These are phyloP conservation scores for Lipomyces mesembrius DNA, from an alignment of 805 yeast species.

Conservation along the genomic window DNA sequence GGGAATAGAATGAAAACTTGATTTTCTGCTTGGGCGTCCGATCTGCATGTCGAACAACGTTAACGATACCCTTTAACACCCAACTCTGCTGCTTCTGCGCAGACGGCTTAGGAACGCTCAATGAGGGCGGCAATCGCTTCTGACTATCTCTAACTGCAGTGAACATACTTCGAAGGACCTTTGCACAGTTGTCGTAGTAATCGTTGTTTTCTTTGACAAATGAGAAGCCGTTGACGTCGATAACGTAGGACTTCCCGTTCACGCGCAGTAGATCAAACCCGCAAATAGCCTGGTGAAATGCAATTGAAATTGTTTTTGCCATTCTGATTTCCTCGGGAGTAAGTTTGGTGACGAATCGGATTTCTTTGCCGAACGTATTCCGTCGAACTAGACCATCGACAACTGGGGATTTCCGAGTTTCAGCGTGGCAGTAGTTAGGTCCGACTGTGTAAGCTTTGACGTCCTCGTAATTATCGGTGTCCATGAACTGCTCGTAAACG, in stretches of 20 bases:
- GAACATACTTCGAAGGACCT: slow-evolving; percentile 75
- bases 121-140: slow-evolving; percentile 46
- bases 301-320: slow-evolving; percentile 75
- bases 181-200: slow-evolving; percentile 83
- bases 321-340: slow-evolving; percentile 74
- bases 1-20: slow-evolving; percentile 90
- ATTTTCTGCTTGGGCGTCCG: slow-evolving; percentile 98
- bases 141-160: slow-evolving; percentile 49
- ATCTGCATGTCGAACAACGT: slow-evolving; percentile 95
- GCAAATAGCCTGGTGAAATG: slow-evolving; percentile 91
- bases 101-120: slow-evolving; percentile 49
- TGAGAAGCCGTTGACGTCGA: slow-evolving; percentile 97
- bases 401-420: slow-evolving; percentile 96
- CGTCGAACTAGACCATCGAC: slow-evolving; percentile 99
- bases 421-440: slow-evolving; percentile 89
- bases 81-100: slow-evolving; percentile 80
- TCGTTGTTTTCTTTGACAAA: slow-evolving; percentile 90
- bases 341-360: slow-evolving; percentile 83
- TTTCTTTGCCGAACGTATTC: slow-evolving; percentile 96
- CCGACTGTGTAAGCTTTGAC: slow-evolving; percentile 99
- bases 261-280: slow-evolving; percentile 95
- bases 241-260: slow-evolving; percentile 84
- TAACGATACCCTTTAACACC: slow-evolving; percentile 92
- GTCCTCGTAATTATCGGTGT: slow-evolving; percentile 96
- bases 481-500: slow-evolving; percentile 93